Evolutionary conservation across 192 early-diverging fungal species (phyloP), one percentile per base, ranked within the genome.

Genomic region (Rhizophagus clarus): DNA sequence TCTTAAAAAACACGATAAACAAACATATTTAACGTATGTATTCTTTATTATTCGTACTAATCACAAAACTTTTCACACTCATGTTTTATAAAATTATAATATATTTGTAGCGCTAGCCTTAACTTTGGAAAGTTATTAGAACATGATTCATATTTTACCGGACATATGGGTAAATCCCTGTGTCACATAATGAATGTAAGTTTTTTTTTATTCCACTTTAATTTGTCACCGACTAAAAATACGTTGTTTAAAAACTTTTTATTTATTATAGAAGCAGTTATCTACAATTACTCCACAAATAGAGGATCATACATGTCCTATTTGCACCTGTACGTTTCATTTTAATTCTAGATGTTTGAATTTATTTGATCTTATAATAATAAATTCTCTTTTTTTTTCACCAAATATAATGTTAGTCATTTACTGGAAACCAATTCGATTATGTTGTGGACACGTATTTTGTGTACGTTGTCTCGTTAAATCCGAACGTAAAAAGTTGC

Each of bases 1-100:
- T 37, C 82, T 96, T 42, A 96, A 96, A 82, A 96, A 96, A 82
- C 95, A 96, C 81, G 95, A 96, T 81, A 96, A 96, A 81, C 89
- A 91, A 28, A 95, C 92, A 12, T 90, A 91, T 29, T 82, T 96
- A 66, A 78, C 34, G 88, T 89, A 86, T 72, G 80, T 75, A 68
- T 24, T 15, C 61, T 20, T 10, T 10, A 45, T 45, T 45, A 45
- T 45, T 12, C 37, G 37, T 45, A 45, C 11, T 45, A 45, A 45
- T 14, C n/a, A 74, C 37, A 63, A 5, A 31, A 61, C 70, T 6
- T 31, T 76, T 15, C 51, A 17, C 37, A 17, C 37, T 20, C 45
- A n/a, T 51, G 4, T 22, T 56, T 17, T 22, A 22, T 56, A n/a
- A n/a, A n/a, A n/a, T 40, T 40, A 40, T 56, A 5, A 20, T 56